Evolutionary conservation across 2,329 filamentous ascomycete species (phyloP).

Genomic region (Alternaria solani): DNA sequence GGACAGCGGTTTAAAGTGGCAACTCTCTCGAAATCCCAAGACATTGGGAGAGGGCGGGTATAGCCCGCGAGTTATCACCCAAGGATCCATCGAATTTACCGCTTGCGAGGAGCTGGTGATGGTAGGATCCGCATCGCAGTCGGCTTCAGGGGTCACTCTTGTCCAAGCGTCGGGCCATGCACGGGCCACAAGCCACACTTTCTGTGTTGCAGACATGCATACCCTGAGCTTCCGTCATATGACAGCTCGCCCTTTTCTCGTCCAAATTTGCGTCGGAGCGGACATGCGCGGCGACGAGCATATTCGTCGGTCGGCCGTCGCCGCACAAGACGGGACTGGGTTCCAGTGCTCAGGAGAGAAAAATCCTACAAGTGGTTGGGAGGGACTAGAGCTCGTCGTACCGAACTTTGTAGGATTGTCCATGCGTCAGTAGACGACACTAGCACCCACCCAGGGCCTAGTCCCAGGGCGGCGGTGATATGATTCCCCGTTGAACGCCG

Average conservation of each 20-base stretch:
- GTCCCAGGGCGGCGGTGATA: neutral
- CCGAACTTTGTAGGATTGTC: constrained; percentile 13
- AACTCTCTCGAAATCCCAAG: constrained; percentile 6
- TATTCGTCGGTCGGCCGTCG: neutral
- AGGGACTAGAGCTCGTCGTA: constrained; percentile 11
- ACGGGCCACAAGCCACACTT: constrained; percentile 11
- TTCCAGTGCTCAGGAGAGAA: neutral
- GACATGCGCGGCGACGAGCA: neutral
- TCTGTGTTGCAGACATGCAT: constrained; percentile 19
- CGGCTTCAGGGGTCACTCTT: constrained; percentile 19
- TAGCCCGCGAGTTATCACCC: constrained; percentile 17
- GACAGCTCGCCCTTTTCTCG: neutral
- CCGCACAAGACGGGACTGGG: neutral
- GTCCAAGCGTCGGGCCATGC: constrained; percentile 11
- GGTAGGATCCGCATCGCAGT: constrained; percentile 16
- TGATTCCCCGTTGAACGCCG: neutral
- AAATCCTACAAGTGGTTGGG: constrained; percentile 9
- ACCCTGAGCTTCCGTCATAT: constrained; percentile 10
- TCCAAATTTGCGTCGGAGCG: neutral
- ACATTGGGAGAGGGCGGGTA: constrained; percentile 9
- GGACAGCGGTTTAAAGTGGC: neutral
- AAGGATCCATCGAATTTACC: constrained; percentile 17
- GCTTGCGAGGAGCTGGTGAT: constrained; percentile 20
- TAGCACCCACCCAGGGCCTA: neutral
- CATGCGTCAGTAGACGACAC: constrained; percentile 12